A percentile compares a stretch with the other conserved stretches of the same genome.
These are phyloP conservation scores for Apiospora malaysiana DNA, from an alignment of 2,329 filamentous ascomycete genomes.

Conservation along the genomic window DNA sequence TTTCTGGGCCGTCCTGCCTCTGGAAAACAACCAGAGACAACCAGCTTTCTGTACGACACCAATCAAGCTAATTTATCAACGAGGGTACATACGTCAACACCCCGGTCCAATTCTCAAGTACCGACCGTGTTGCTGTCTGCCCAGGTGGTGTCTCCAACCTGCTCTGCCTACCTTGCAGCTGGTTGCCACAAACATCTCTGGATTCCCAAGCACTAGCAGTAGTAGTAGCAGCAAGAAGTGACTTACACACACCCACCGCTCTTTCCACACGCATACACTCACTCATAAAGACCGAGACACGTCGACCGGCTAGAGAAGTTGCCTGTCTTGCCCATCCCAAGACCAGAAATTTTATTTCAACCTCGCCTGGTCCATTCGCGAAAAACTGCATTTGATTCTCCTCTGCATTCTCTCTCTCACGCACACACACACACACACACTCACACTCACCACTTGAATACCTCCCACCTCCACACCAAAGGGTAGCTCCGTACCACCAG, in stretches of 20 bases:
- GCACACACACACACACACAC: neutral
- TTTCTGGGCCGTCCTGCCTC: neutral
- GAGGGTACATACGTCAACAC: neutral
- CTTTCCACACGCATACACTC: conserved; percentile 9
- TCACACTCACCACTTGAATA: neutral
- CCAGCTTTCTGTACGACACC: neutral
- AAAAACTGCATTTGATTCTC: conserved; percentile 1
- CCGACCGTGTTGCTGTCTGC: neutral
- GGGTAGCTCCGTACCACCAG: neutral
- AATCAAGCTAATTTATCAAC: neutral
- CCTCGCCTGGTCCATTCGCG: conserved; percentile 10
- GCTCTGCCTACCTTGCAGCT: neutral
- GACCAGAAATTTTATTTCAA: neutral
- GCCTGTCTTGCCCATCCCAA: conserved; percentile 6
- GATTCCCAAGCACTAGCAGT: conserved; percentile 12
- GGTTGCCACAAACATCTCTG: conserved; percentile 7
- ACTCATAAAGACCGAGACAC: conserved; percentile 12
- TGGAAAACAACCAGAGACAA: neutral
- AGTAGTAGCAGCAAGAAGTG: conserved; percentile 9
- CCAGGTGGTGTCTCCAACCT: neutral
- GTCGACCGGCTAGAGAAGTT: neutral
- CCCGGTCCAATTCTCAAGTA: neutral
- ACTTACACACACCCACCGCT: conserved; percentile 18
- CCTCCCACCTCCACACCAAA: neutral
- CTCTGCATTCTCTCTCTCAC: no score